A percentile compares a stretch with the other conserved stretches of the same genome.
Conservation (phyloP, 495 filamentous ascomycete genomes). For the Oleoguttula mirabilis region DNA sequence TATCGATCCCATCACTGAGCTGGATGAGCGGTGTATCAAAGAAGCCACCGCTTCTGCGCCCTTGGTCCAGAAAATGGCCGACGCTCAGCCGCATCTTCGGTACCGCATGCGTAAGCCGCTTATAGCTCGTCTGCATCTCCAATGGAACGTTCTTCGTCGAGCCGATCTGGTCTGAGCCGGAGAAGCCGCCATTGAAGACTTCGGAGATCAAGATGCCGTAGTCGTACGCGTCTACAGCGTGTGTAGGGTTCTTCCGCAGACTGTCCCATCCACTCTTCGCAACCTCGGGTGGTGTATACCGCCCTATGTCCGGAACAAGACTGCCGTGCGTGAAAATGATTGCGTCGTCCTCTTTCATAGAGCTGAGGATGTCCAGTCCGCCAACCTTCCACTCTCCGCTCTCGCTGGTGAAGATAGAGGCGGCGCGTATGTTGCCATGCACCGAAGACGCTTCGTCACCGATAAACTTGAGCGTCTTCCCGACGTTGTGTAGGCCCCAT, state of each 20-base stretch:
- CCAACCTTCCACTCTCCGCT: constrained; percentile 97
- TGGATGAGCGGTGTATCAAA: constrained; percentile 88
- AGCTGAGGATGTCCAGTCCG: constrained; percentile 86
- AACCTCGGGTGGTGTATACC: constrained; percentile 78
- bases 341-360: constrained; percentile 86
- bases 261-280: constrained; percentile 76
- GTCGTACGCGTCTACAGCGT: constrained; percentile 75
- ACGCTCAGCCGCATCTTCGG: constrained; percentile 78
- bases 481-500: constrained; percentile 83
- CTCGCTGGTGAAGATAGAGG: constrained; percentile 81
- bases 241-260: constrained; percentile 69
- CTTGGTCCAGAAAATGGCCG: constrained; percentile 80
- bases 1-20: constrained; percentile 83
- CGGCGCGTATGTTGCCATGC: constrained; percentile 71
- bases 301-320: constrained; percentile 65
- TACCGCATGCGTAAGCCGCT: constrained; percentile 72
- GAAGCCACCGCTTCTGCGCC: constrained; percentile 66
- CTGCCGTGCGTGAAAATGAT: constrained; percentile 84
- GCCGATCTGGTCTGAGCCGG: constrained; percentile 58
- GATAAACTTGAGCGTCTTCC: constrained; percentile 90
- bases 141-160: constrained; percentile 80
- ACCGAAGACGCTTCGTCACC: constrained; percentile 86
- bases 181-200: constrained; percentile 74
- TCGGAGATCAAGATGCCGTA: constrained; percentile 79
- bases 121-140: constrained; percentile 79